Conservation (phyloP, 2,329 filamentous ascomycete genomes). For the Sporothrix variecibatus region DNA sequence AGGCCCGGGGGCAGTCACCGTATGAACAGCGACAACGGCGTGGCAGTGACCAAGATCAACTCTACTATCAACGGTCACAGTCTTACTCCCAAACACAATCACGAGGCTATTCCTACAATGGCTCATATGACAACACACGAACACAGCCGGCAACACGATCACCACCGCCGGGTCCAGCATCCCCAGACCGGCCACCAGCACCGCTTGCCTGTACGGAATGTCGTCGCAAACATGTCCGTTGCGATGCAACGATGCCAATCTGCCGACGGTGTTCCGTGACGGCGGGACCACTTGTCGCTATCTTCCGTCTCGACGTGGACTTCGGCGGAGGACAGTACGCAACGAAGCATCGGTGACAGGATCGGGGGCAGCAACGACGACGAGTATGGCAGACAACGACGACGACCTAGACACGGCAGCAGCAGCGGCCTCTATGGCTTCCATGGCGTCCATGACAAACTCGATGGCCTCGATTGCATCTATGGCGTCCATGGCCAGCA, state of each 20-base stretch:
- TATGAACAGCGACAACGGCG: background rate
- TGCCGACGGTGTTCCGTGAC: background rate
- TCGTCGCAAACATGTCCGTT: background rate
- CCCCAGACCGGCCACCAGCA: background rate
- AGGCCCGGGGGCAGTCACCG: background rate
- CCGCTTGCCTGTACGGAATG: slow-evolving; percentile 7
- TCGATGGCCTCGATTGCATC: slow-evolving; percentile 1
- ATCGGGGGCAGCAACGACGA: background rate
- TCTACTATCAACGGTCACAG: background rate
- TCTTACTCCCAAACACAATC: background rate
- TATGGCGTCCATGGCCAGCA: background rate
- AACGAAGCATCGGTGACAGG: background rate
- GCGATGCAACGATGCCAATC: background rate
- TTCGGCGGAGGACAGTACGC: background rate
- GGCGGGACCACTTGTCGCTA: background rate
- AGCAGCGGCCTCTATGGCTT: slow-evolving; percentile 8
- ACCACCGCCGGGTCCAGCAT: background rate
- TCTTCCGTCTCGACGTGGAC: background rate
- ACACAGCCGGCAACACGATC: background rate
- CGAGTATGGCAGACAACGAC: background rate
- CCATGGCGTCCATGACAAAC: background rate
- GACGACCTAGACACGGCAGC: slow-evolving; percentile 1
- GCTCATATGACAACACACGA: background rate
- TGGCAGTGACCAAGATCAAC: background rate
- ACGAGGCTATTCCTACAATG: background rate